Conservation (phyloP, 2,329 filamentous ascomycete genomes). For the Stemphylium lycopersici region DNA sequence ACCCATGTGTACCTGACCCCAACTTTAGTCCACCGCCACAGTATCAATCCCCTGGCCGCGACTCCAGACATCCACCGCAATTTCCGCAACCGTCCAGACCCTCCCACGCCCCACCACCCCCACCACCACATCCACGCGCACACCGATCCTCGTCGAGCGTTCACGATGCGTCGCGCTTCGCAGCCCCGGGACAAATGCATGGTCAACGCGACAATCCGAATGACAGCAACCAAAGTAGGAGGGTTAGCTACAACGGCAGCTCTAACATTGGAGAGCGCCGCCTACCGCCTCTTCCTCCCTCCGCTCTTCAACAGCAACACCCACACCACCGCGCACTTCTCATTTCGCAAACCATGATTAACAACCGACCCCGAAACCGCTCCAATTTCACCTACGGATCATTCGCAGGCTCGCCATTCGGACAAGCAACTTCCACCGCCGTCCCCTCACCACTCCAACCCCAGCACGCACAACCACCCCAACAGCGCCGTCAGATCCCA, state of each 20-base stretch:
- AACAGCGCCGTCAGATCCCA: slow-evolving; percentile 41
- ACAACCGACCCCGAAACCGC: slow-evolving; percentile 10
- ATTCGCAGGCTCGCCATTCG: slow-evolving; percentile 24
- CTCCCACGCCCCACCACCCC: slow-evolving; percentile 12
- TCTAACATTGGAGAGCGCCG: slow-evolving; percentile 31
- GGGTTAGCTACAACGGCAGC: slow-evolving; percentile 34
- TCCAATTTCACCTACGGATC: slow-evolving; percentile 16
- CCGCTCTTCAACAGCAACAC: slow-evolving; percentile 18
- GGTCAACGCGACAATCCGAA: slow-evolving; percentile 27
- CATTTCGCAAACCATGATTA: slow-evolving; percentile 14
- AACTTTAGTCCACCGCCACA: slow-evolving; percentile 65
- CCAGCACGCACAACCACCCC: slow-evolving; percentile 26
- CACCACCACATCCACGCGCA: slow-evolving; percentile 23
- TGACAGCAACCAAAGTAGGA: slow-evolving; percentile 24
- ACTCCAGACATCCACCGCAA: slow-evolving; percentile 2
- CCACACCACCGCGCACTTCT: slow-evolving; percentile 17
- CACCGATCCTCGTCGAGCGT: slow-evolving; percentile 31
- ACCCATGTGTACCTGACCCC: slow-evolving; percentile 74
- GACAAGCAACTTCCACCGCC: slow-evolving; percentile 20
- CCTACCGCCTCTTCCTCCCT: slow-evolving; percentile 28
- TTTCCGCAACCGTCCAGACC: slow-evolving; percentile 14
- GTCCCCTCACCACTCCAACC: slow-evolving; percentile 18
- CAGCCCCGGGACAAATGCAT: slow-evolving; percentile 25
- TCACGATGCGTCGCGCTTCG: slow-evolving; percentile 24
- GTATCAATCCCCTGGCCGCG: slow-evolving; percentile 32